Base-by-base conservation (phyloP, 23 red algal species). In the Gracilaria domingensis region DNA sequence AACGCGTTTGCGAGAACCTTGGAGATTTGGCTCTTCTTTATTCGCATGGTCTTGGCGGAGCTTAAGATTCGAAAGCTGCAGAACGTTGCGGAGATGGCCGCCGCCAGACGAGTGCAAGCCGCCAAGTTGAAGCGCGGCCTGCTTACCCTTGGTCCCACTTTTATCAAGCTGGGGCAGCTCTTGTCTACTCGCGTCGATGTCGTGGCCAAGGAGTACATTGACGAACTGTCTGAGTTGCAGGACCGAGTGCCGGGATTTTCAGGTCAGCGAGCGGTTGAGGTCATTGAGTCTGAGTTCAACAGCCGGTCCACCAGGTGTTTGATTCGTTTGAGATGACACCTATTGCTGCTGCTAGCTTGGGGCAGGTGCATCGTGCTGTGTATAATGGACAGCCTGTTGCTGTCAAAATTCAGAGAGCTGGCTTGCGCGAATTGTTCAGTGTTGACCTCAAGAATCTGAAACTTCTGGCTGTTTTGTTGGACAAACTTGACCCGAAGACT, bases 101-200 rank as follows among this genome's bases (percentile, higher is more conserved):
- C 21, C 24, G 37, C 54, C 55, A 70, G 95, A 23, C 47, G 64
- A 40, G 23, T 18, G 8, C 79, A 82, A 18, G 86, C 94, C 49
- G 84, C 34, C 20, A n/a, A 28, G 23, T 60, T 96, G 8, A 91
- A 84, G 87, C 36, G 54, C 28, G 86, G 94, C 25, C 67, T 96
- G 36, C 64, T 96, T 24, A 42, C 53, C 0, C 87, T 96, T 4
- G 94, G 97, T n/a, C 97, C 97, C 42, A 99, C 97, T 14, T 99
- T 99, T 79, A 99, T 99, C 59, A 99, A 99, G 64, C 54, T 99
- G 40, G 97, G 97, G 6, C 97, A 99, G 84, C 84, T 96, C 21
- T 45, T 95, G 60, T 93, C 88, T 44, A 99, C 95, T 66, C 88
- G 97, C 47, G 91, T 95, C 32, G 97, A 99, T 47, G 79, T 99